Base-by-base conservation (phyloP, 2,329 filamentous ascomycete genomes). In the Aspergillus eucalypticola region DNA sequence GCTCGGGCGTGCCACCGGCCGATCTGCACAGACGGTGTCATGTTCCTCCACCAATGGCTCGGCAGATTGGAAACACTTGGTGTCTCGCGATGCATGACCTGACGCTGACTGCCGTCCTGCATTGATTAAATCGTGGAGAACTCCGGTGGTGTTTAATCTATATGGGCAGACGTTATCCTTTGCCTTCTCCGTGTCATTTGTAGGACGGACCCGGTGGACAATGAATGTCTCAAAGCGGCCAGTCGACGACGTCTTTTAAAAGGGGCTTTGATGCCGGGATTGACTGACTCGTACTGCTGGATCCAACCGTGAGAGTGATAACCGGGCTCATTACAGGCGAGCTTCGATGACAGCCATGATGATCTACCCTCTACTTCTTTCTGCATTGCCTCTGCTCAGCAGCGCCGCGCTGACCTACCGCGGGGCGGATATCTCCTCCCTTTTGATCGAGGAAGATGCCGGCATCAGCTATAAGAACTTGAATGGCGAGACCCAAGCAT, bases 391-490 rank as follows among this genome's bases (percentile, higher is more conserved):
- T n/a, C 32, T 59, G 2, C 19, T 61, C 17, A 29, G 62, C 38
- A 65, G 73, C 3, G 81, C 80, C 2, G 79, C 84, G 25, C 79
- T 91, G 3, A 83, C 82, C 1, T 88, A 88, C 74, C 86, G 83
- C 64, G 88, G 89, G 8, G 86, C 85, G 3, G 88, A 91, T 75
- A 90, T 88, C 82, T 90, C 88, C 1, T 91, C 89, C 0, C 80
- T 88, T 1, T 71, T 83, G 0, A 74, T 90, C 6, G 84, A 89
- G 67, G 88, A 91, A 70, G 76, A 79, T 2, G 79, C 83, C 0
- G 88, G 87, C 1, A 82, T 85, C 63, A 76, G 76, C 0, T 91
- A 89, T 79, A 87, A 85, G 64, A 84, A 82, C 52, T 72, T 79
- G 0, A 77, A 79, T 19, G 87, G 87, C 39, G 74, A 76, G 2